These are phyloP conservation scores for Geranomyces michiganensis DNA, from an alignment of 192 early-diverging fungal species.

Conservation along the genomic window DNA sequence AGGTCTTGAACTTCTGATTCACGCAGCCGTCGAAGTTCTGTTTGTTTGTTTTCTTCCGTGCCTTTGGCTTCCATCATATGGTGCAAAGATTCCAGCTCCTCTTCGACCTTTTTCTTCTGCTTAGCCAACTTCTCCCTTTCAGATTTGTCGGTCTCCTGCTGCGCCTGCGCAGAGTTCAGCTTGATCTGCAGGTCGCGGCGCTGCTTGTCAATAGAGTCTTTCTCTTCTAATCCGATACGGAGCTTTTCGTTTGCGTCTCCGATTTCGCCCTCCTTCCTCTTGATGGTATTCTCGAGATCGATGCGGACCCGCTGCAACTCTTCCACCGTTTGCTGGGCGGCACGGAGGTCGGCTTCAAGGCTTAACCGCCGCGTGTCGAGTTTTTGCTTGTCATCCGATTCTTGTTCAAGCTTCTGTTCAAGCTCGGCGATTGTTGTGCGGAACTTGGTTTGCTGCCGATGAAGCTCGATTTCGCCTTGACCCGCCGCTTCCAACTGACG, in stretches of 20 bases:
- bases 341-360: slow-evolving; percentile 46
- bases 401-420: slow-evolving; percentile 51
- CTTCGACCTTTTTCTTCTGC: slow-evolving; percentile 52
- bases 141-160: slow-evolving; percentile 49
- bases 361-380: slow-evolving; percentile 38
- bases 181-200: slow-evolving; percentile 51
- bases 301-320: slow-evolving; percentile 39
- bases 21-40: slow-evolving; percentile 53
- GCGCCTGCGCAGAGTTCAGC: slow-evolving; percentile 40
- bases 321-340: slow-evolving; percentile 39
- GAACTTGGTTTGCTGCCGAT: slow-evolving; percentile 54
- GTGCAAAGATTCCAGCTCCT: slow-evolving; percentile 45
- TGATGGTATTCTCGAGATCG: slow-evolving; percentile 50
- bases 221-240: slow-evolving; percentile 42
- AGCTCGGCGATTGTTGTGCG: slow-evolving; percentile 47
- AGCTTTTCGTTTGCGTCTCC: slow-evolving; percentile 42
- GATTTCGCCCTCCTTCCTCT: slow-evolving; percentile 53
- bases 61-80: slow-evolving; percentile 57
- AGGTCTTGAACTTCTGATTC: slow-evolving; percentile 58
- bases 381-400: slow-evolving; percentile 43
- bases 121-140: slow-evolving; percentile 58
- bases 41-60: slow-evolving; percentile 56
- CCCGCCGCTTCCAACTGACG: slow-evolving; percentile 47
- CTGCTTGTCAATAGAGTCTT: slow-evolving; percentile 53
- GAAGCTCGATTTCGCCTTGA: slow-evolving; percentile 48